Evolutionary conservation across 2,329 filamentous ascomycete genomes (phyloP), one percentile per base, ranked within the genome.

Genomic region (Fusarium paranaense): DNA sequence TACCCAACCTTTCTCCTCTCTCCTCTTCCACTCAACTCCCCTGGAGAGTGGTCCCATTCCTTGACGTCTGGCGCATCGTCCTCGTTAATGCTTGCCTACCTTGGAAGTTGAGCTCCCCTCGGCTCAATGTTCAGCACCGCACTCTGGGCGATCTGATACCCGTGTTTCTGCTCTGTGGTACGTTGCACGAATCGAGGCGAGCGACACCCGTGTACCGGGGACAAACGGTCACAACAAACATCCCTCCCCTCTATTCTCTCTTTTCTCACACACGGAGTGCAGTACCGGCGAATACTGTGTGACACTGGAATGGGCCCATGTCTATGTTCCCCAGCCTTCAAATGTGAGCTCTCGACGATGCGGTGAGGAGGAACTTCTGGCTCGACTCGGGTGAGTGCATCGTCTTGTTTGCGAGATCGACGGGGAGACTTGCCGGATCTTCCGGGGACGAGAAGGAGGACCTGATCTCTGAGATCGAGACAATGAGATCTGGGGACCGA

Each of bases 71-170:
- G 40, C 50, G 60, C 63, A 27, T 58, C 52, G 56, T 62, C 20
- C 73, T 79, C 78, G 78, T 78, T 72, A 79, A 79, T 60, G 72
- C 74, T 59, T 80, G 67, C 78, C 78, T 78, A 78, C 72, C 72
- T 79, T 69, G 78, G 78, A 77, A 70, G 52, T 33, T 59, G 50
- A 60, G 62, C 56, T 35, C 62, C 57, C 57, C 20, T 60, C 42
- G 47, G 57, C 60, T 63, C 52, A 62, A 33, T 52, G 38, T 50
- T 66, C 62, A 64, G 66, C 27, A 52, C 47, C 18, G 47, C 27
- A 27, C 27, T 27, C 47, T 64, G 67, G 78, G 71, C 45, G 64
- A 78, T 72, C 74, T 72, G 57, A 70, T 68, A 70, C 69, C 64
- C 68, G 63, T 76, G 73, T 76, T 63, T 74, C 67, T 70, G 57